Evolutionary conservation across 768 basidiomycete genomes (phyloP), one percentile per base, ranked within the genome.

Genomic region (Calocybe gangraenosa): DNA sequence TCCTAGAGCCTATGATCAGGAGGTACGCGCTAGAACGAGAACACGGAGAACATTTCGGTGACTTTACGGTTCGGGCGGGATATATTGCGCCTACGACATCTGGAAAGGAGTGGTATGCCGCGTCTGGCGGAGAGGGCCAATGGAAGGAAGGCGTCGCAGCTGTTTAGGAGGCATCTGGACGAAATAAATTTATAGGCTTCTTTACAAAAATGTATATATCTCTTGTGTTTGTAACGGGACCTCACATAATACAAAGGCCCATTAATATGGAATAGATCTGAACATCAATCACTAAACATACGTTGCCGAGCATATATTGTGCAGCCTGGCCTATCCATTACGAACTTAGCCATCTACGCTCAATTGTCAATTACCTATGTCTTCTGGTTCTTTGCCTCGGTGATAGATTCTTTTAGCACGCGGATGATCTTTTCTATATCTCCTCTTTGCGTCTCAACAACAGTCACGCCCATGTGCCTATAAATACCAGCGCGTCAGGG

Each of bases 1-100:
- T 94, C 52, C 79, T 99, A 18, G 56, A 63, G 46, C 94, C 93
- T 0, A 93, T 99, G 89, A 95, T 99, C 76, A 92, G 91, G 65
- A 74, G 78, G 47, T 99, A 92, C 61, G 92, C 95, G 0, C 69
- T 87, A 20, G 93, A 97, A 64, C 75, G 95, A 37, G 67, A 73
- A 3, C 83, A 89, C 7, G 92, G 90, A 22, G 96, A 99, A 66
- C 84, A 72, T 46, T 98, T 99, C 58, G 96, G 96, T 23, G 96
- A 98, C 65, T 99, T 88, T 63, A 90, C 91, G 23, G 87, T 99
- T 51, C 77, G 95, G 37, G 86, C 81, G 19, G 92, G 94, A 35
- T 92, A 94, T 58, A 92, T 98, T 53, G 76, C 89, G 28, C 77
- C 87, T 2, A 93, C 90, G 0, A 87, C 81, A 1, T 78, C 83